Base-by-base conservation (phyloP, 2,329 filamentous ascomycete genomes). In the Chaetothyriales sp. region DNA sequence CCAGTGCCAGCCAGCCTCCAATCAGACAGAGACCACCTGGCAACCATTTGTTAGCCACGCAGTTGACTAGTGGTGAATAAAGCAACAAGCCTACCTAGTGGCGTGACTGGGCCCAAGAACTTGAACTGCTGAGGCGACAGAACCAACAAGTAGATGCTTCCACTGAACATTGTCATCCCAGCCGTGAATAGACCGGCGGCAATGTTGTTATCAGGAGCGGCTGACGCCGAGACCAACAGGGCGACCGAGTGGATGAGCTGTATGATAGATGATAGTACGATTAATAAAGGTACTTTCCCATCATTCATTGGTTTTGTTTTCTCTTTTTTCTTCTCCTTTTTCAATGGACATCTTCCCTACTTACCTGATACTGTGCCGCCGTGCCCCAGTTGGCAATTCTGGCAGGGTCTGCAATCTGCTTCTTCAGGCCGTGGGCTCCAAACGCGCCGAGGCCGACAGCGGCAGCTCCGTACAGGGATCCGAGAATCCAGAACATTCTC, bases 111-210 rank as follows among this genome's bases (percentile, higher is more conserved):
- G 0, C 81, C 80, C 55, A 83, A 52, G 50, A 70, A 67, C 60
- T 74, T 75, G 66, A 80, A 81, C 25, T 72, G 67, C 59, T 76
- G 71, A 18, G 79, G 75, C 64, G 82, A 75, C n/a, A 84, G 67
- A 0, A 77, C 71, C 8, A 84, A 70, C 8, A 78, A 68, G 63
- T 84, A 84, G 56, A 84, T 74, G 60, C 73, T 78, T 1, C 81
- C 81, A 53, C 73, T 78, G 65, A 84, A 84, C 71, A 82, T 73
- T 3, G 77, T 77, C 70, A 83, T 83, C 48, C 81, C 80, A 0
- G 77, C 77, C 0, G 76, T 75, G 62, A 83, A 76, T n/a, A 82
- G 67, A 1, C 66, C 66, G 48, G 75, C 74, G 18, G 79, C 78
- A 19, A 79, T 59, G 28, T 73, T 76, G 59, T 78, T 75, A 55